Evolutionary conservation across 192 early-diverging fungal species (phyloP).

Genomic region (Linnemannia schmuckeri): DNA sequence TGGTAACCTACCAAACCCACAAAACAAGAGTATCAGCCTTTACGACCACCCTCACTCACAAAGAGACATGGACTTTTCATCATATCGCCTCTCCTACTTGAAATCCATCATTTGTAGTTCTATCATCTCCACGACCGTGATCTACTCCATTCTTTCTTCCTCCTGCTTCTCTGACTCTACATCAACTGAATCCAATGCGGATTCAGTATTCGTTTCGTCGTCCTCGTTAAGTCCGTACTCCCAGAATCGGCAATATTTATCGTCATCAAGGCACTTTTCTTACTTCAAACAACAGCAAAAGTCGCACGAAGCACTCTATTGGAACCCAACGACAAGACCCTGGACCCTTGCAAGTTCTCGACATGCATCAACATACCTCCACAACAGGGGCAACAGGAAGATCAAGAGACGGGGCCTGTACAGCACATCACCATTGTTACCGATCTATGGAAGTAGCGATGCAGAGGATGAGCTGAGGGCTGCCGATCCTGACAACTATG

Average conservation of each 20-base stretch:
- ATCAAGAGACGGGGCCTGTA: neutral
- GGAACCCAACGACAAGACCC: neutral
- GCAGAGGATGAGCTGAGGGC: neutral
- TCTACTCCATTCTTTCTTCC: slow-evolving; percentile 19
- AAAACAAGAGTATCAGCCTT: neutral
- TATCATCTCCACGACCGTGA: slow-evolving; percentile 42
- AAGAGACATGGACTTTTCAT: slow-evolving; percentile 9
- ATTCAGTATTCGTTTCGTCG: neutral
- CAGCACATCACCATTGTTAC: neutral
- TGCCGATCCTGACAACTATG: neutral
- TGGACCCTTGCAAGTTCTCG: neutral
- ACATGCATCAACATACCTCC: neutral
- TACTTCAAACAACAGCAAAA: neutral
- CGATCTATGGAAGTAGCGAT: neutral
- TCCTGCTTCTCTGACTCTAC: slow-evolving; percentile 10
- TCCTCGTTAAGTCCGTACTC: neutral
- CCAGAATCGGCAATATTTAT: neutral
- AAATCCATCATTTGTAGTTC: slow-evolving; percentile 36
- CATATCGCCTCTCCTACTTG: slow-evolving; percentile 17
- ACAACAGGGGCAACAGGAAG: neutral
- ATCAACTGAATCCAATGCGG: neutral
- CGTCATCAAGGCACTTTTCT: neutral
- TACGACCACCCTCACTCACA: neutral
- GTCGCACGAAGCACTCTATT: neutral
- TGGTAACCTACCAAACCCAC: neutral